Percentiles rank a stretch among this genome's conserved stretches.
Evolutionary conservation across 495 filamentous ascomycete genomes (phyloP).

Genomic region (Penicillium taxi): DNA sequence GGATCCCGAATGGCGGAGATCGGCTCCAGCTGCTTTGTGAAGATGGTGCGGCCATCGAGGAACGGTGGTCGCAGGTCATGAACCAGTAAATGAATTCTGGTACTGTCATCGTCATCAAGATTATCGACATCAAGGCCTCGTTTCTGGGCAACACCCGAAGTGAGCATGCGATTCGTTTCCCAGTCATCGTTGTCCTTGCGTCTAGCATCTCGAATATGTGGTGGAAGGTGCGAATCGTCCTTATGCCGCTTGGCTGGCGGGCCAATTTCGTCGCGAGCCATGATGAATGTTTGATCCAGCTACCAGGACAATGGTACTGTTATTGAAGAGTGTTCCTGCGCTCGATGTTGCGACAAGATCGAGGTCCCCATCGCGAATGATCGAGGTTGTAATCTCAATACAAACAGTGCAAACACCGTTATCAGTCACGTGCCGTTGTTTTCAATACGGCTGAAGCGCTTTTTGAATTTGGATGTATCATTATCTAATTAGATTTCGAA

Average conservation of each 20-base stretch:
- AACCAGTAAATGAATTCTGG: constrained; percentile 81
- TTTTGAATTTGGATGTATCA: not conserved
- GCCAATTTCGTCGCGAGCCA: constrained; percentile 32
- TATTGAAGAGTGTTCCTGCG: no score
- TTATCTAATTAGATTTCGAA: not conserved
- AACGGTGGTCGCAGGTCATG: constrained; percentile 95
- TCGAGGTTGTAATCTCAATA: constrained; percentile 1
- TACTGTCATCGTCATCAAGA: constrained; percentile 81
- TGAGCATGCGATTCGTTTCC: constrained; percentile 98
- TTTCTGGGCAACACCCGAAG: constrained; percentile 88
- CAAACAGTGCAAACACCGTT: constrained; percentile 24
- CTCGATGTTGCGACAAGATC: no score
- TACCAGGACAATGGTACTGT: not conserved
- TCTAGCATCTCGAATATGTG: constrained; percentile 47
- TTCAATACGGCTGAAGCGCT: not conserved
- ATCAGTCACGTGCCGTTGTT: constrained; percentile 16
- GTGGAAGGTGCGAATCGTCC: constrained; percentile 30
- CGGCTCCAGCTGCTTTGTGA: constrained; percentile 95
- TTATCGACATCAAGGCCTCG: constrained; percentile 73
- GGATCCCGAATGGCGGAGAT: constrained; percentile 88
- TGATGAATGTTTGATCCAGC: constrained; percentile 5
- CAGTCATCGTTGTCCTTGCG: constrained; percentile 94
- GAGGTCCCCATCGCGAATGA: no score
- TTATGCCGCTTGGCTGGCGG: constrained; percentile 41
- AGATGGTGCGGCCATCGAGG: constrained; percentile 86